Conservation (phyloP, 2,329 filamentous ascomycete genomes). For the Elsinoe necatrix region DNA sequence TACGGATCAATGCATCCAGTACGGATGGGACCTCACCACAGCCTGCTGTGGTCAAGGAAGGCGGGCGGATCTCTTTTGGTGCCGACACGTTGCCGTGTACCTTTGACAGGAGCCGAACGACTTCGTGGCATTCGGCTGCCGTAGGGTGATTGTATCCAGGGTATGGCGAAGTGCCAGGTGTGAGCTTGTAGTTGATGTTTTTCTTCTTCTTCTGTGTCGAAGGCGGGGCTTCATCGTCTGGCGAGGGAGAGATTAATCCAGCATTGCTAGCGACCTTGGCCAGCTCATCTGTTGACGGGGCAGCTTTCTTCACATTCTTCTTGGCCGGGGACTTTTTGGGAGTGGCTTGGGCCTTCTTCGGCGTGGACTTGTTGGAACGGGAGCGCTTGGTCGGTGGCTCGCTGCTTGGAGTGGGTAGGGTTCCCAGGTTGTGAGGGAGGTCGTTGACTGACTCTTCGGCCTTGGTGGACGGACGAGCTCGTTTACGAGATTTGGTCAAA, state of each 20-base stretch:
- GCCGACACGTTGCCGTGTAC: constrained; percentile 57
- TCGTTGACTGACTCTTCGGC: constrained; percentile 35
- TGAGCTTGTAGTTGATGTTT: constrained; percentile 37
- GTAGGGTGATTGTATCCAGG: constrained; percentile 60
- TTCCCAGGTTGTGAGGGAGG: constrained; percentile 50
- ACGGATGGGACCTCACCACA: constrained; percentile 59
- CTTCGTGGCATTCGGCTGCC: constrained; percentile 58
- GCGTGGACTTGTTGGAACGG: constrained; percentile 15
- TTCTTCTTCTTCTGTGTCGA: constrained; percentile 31
- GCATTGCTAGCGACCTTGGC: constrained; percentile 17
- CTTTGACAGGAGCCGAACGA: constrained; percentile 55
- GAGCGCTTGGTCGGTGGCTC: constrained; percentile 18
- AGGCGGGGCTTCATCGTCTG: constrained; percentile 20
- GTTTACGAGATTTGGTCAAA: constrained; percentile 29
- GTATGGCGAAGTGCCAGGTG: constrained; percentile 52
- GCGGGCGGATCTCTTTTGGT: constrained; percentile 59
- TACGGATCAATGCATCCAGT: constrained; percentile 55
- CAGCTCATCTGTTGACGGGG: constrained; percentile 14
- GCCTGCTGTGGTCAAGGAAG: constrained; percentile 63
- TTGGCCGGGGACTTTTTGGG: constrained; percentile 19
- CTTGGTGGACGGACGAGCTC: constrained; percentile 20
- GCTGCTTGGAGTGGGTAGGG: constrained; percentile 25
- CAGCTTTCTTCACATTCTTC: constrained; percentile 12
- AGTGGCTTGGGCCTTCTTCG: constrained; percentile 19
- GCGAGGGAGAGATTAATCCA: constrained; percentile 13